Percentiles rank a stretch among this genome's conserved stretches.
Conservation (phyloP, 2,329 filamentous ascomycete species). For the Hypomyces perniciosus region DNA sequence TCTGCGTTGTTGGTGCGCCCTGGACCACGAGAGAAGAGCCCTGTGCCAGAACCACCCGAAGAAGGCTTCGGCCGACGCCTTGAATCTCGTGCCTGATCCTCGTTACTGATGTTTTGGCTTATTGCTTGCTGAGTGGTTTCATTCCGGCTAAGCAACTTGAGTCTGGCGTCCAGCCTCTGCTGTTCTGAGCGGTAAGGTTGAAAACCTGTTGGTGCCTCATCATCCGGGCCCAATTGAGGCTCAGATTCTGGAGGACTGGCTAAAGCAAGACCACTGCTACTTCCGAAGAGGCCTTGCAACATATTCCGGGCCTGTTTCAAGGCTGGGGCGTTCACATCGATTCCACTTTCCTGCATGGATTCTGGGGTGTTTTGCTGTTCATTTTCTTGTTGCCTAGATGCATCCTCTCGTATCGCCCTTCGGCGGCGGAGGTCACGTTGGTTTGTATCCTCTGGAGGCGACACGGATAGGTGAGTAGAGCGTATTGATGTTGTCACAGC, state of each 20-base stretch:
- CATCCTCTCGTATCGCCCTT: no score
- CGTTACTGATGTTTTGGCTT: background rate
- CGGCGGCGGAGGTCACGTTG: no score
- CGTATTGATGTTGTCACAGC: no score
- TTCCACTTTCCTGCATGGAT: background rate
- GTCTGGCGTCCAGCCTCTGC: background rate
- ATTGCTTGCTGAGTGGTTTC: background rate
- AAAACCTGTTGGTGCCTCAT: background rate
- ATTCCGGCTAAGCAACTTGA: background rate
- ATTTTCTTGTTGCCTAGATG: background rate
- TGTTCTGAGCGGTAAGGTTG: no score
- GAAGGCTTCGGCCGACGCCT: background rate
- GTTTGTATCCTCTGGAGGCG: no score
- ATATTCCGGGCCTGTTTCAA: slow-evolving; percentile 4
- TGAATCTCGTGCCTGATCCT: background rate
- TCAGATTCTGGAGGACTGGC: slow-evolving; percentile 11
- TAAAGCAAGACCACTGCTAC: background rate
- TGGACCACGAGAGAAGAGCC: background rate
- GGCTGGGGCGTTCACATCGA: background rate
- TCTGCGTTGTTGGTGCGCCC: no score
- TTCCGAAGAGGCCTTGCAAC: slow-evolving; percentile 2
- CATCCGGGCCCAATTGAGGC: slow-evolving; percentile 1
- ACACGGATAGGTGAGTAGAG: no score
- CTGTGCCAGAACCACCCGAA: background rate
- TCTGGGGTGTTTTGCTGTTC: background rate